Base-by-base conservation (phyloP, 352 stramenopile genomes). In the Globisporangium orthogonon region DNA sequence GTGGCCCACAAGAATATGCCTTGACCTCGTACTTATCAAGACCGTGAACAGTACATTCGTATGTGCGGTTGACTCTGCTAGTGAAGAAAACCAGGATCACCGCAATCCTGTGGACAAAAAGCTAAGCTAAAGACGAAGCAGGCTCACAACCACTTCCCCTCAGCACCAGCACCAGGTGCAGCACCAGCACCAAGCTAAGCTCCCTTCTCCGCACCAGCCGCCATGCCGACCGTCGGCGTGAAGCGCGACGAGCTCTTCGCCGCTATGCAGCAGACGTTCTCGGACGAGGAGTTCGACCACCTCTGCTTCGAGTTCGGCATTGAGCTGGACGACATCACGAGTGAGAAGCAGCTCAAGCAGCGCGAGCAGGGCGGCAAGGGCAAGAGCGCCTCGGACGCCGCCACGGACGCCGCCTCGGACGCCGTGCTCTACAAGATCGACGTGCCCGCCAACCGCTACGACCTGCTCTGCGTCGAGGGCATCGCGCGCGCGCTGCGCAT, bases 241-340 rank as follows among this genome's bases (percentile, higher is more conserved):
- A 96, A 98, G 76, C 94, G 96, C 69, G 95, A 98, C 65, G 82
- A 97, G 61, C 84, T 99, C 51, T 99, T 99, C 76, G 77, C 86
- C 66, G 93, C 97, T 70, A 84, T 99, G 62, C 95, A 95, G 61
- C 86, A 97, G 72, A 92, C 73, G 49, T 99, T 98, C 86, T 99
- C 96, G 51, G 94, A 96, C 69, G 87, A 99, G 57, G 97, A 99
- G 70, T 99, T 99, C 76, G 97, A 99, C 66, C 87, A 99, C 61
- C 84, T 99, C 18, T 99, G 97, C 79, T 99, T 99, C 74, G 97
- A 99, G 82, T 99, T 99, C 69, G 98, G 98, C 56, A 98, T 99
- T 60, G 97, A 99, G 70, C 76, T 99, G 59, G 86, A 95, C 66
- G 84, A 95, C 63, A 86, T 96, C 54, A 95, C 86, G 67, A 92